A percentile compares a stretch with the other conserved stretches of the same genome.
Conservation (phyloP, 2,329 filamentous ascomycete genomes). For the Colletotrichum limetticola region DNA sequence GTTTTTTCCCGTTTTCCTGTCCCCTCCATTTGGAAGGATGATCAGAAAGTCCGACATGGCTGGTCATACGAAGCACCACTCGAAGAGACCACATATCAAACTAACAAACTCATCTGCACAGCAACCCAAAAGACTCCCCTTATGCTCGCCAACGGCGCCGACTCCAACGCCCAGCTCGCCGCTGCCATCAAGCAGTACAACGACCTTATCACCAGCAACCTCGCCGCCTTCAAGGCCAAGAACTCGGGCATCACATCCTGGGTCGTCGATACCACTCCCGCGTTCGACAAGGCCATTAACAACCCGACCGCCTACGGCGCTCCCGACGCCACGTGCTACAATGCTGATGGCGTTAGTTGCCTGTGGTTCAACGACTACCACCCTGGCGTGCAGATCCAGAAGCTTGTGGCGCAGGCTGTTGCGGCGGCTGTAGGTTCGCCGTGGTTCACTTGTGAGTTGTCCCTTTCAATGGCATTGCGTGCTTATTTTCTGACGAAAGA, state of each 20-base stretch:
- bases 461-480: fast-evolving
- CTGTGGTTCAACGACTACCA: constrained; percentile 59
- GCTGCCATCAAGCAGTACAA: constrained; percentile 52
- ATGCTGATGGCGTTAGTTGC: constrained; percentile 54
- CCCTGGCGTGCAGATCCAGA: constrained; percentile 52
- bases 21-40: neutral
- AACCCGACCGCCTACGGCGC: constrained; percentile 54
- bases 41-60: neutral
- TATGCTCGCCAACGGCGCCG: constrained; percentile 41
- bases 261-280: constrained; percentile 52
- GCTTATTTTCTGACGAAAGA: neutral
- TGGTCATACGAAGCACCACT: neutral
- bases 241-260: constrained; percentile 47
- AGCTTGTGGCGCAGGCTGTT: constrained; percentile 51
- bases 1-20: constrained; percentile 5
- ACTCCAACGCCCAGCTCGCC: constrained; percentile 43
- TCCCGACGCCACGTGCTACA: constrained; percentile 53
- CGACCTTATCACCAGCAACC: constrained; percentile 40
- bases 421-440: constrained; percentile 37
- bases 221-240: constrained; percentile 45
- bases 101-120: constrained; percentile 31
- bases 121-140: constrained; percentile 53
- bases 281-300: constrained; percentile 55
- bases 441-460: constrained; percentile 26
- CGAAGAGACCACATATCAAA: neutral